Conservation (phyloP, 2,329 filamentous ascomycete species). For the Aspergillus chevalieri region DNA sequence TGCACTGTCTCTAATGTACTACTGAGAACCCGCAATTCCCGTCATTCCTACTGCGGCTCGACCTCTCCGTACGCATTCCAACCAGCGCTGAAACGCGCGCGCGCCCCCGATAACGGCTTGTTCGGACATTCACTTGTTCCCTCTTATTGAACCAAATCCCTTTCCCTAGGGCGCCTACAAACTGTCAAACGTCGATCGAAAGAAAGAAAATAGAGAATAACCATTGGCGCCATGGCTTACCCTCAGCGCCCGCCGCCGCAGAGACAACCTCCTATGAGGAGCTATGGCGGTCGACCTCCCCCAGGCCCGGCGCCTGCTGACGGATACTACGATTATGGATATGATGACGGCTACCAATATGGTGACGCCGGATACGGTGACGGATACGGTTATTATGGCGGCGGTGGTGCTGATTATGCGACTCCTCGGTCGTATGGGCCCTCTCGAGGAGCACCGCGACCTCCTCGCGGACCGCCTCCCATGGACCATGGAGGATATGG, state of each 20-base stretch:
- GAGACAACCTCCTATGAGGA: conserved; percentile 25
- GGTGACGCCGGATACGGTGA: conserved; percentile 20
- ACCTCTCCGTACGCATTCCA: background rate
- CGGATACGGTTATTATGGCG: conserved; percentile 20
- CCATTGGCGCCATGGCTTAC: conserved; percentile 29
- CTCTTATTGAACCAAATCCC: background rate
- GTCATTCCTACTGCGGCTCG: background rate
- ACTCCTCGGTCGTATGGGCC: conserved; percentile 21
- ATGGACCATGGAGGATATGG: conserved; percentile 18
- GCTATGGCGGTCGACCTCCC: conserved; percentile 21
- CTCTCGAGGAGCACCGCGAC: conserved; percentile 23
- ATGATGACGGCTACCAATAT: conserved; percentile 19
- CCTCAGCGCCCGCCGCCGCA: conserved; percentile 26
- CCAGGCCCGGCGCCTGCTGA: conserved; percentile 17
- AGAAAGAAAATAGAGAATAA: background rate
- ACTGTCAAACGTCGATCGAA: background rate
- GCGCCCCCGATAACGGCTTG: background rate
- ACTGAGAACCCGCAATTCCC: background rate
- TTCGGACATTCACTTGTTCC: background rate
- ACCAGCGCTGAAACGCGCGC: background rate
- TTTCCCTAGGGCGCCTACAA: background rate
- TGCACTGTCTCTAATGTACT: background rate
- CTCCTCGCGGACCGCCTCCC: conserved; percentile 23
- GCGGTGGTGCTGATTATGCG: conserved; percentile 20
- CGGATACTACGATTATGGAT: conserved; percentile 23